These are phyloP conservation scores for Puccinia coronata DNA, from an alignment of 1,284 basidiomycete genomes.

Conservation along the genomic window DNA sequence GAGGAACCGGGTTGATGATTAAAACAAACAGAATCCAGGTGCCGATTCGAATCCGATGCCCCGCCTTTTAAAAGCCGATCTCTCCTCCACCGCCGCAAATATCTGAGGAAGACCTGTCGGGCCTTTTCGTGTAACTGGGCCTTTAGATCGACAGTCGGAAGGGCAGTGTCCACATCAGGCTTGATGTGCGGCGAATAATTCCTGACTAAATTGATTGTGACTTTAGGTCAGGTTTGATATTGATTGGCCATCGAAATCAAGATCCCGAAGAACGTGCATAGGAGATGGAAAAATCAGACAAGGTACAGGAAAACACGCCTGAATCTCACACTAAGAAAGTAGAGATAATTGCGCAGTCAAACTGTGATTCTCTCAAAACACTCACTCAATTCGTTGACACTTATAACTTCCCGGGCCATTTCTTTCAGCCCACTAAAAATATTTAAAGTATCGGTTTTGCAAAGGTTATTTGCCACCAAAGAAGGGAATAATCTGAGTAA, in stretches of 20 bases:
- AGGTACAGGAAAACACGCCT: not conserved
- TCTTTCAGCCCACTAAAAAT: slow-evolving; percentile 71
- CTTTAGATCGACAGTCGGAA: slow-evolving; percentile 69
- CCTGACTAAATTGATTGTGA: slow-evolving; percentile 79
- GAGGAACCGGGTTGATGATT: slow-evolving; percentile 21
- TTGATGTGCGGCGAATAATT: slow-evolving; percentile 82
- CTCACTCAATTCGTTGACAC: slow-evolving; percentile 76
- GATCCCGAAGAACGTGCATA: slow-evolving; percentile 50
- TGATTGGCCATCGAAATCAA: slow-evolving; percentile 3
- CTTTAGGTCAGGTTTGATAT: slow-evolving; percentile 65
- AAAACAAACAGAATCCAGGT: slow-evolving; percentile 59
- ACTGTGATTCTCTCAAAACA: slow-evolving; percentile 53
- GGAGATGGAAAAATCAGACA: not conserved
- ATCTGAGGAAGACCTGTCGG: slow-evolving; percentile 68
- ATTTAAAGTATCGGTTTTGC: slow-evolving; percentile 62
- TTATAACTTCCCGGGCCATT: slow-evolving; percentile 67
- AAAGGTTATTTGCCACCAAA: slow-evolving; percentile 63
- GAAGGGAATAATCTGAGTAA: slow-evolving; percentile 75
- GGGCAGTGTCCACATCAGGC: slow-evolving; percentile 70
- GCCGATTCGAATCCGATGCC: slow-evolving; percentile 54
- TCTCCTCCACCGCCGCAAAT: slow-evolving; percentile 65
- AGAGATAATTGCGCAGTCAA: slow-evolving; percentile 22
- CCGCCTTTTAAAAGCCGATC: slow-evolving; percentile 54
- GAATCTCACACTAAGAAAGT: not conserved
- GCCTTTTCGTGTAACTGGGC: slow-evolving; percentile 67